Evolutionary conservation across 257 asterid species (phyloP).

Genomic region (Nicotiana knightiana): DNA sequence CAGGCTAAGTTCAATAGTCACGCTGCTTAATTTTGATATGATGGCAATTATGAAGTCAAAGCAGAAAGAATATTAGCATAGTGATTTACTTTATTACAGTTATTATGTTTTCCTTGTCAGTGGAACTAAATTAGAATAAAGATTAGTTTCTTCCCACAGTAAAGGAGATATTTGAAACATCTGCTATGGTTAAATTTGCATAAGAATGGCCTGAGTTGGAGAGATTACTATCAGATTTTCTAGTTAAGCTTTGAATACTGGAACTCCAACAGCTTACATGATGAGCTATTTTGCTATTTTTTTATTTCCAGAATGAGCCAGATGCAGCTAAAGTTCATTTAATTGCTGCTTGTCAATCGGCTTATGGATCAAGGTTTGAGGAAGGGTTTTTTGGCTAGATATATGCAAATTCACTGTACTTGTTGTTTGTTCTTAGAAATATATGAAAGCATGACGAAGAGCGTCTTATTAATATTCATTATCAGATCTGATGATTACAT

Average conservation of each 20-base stretch:
- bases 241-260: background rate
- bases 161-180: background rate
- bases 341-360: constrained; percentile 61
- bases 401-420: background rate
- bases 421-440: background rate
- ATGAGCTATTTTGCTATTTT: background rate
- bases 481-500: constrained; percentile 80
- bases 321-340: constrained; percentile 66
- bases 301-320: constrained; percentile 42
- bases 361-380: constrained; percentile 66
- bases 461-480: background rate
- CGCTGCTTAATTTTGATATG: background rate
- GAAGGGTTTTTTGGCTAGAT: background rate
- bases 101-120: background rate
- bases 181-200: background rate
- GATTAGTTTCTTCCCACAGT: background rate
- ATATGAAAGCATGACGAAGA: background rate
- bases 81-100: background rate
- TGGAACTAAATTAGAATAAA: background rate
- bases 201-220: background rate
- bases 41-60: background rate
- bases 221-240: background rate
- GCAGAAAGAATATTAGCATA: background rate
- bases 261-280: background rate
- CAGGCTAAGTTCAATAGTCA: background rate